Evolutionary conservation across 164 flowering plant species (phyloP), one percentile per base, ranked within the genome.

Genomic region (Sextonia rubra): DNA sequence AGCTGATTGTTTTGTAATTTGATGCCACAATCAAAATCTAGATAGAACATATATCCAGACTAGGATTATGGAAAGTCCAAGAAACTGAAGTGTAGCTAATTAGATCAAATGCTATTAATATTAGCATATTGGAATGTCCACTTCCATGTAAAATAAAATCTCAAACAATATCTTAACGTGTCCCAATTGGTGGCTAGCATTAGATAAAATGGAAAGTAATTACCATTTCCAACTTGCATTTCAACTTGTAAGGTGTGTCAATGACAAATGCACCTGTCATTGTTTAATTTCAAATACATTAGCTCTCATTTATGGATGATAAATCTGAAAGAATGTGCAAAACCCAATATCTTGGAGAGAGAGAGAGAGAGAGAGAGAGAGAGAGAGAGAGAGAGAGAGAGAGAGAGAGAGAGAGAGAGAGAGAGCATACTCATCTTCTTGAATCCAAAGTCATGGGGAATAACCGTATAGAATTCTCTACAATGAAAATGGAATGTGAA

Each of bases 391-490:
- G 27, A 32, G 69, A n/a, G 24, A 23, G 64, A 60, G 27, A 24
- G 64, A 55, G 17, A 5, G 12, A 55, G 22, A 56, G 22, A 56
- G 22, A 56, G 37, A 66, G 23, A 69, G 30, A 69, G 25, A 78
- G 78, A 73, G 58, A 69, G 74, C 77, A n/a, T 80, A 94, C 99
- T 76, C 97, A 91, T 94, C 81, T 94, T 92, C 68, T 81, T 89
- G 69, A 87, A 94, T 56, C 99, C 97, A 74, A 91, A 94, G 77
- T 94, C 97, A 79, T 92, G 99, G 72, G 99, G 99, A 68, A 94
- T 88, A 18, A 91, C 92, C 14, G 99, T 88, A 74, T 92, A 94
- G 70, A 94, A 94, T 79, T 91, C 95, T 68, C 98, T 94, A 91
- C 77, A 77, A 82, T 0, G 56, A 62, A 70, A 79, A 58, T n/a